Conservation (phyloP, 345 rosid genomes). For the Syzygium grande region DNA sequence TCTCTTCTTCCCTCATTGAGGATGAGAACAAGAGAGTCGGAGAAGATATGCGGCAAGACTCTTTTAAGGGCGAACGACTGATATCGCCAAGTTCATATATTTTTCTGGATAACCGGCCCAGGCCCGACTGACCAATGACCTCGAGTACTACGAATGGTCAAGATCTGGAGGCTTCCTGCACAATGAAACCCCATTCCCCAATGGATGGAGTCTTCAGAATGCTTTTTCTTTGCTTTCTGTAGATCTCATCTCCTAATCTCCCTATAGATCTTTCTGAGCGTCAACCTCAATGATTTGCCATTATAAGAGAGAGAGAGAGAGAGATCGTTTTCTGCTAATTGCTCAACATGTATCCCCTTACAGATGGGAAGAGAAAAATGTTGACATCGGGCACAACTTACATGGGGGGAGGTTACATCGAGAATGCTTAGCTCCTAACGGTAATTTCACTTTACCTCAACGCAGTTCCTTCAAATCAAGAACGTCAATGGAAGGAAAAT, state of each 20-base stretch:
- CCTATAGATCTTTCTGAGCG: neutral
- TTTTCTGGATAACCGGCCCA: neutral
- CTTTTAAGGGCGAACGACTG: too few species aligned
- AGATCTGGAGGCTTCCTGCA: neutral
- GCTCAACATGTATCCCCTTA: neutral
- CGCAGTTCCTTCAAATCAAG: neutral
- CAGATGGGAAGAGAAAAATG: neutral
- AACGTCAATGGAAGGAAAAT: neutral
- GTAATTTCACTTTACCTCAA: neutral
- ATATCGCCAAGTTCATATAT: neutral
- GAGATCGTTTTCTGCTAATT: neutral
- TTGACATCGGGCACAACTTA: neutral
- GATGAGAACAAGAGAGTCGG: too few species aligned
- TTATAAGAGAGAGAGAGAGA: neutral
- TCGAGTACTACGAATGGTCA: neutral
- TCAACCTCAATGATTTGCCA: neutral
- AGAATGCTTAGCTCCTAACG: neutral
- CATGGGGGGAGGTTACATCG: neutral
- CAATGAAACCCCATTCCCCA: neutral
- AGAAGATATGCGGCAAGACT: too few species aligned
- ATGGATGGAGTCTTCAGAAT: too few species aligned
- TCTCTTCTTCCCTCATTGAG: too few species aligned
- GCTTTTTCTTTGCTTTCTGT: too few species aligned
- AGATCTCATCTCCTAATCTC: neutral
- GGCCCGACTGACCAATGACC: neutral